phyloP scores from a whole-genome alignment of 495 filamentous ascomycete species.

The Pseudevernia furfuracea region DNA sequence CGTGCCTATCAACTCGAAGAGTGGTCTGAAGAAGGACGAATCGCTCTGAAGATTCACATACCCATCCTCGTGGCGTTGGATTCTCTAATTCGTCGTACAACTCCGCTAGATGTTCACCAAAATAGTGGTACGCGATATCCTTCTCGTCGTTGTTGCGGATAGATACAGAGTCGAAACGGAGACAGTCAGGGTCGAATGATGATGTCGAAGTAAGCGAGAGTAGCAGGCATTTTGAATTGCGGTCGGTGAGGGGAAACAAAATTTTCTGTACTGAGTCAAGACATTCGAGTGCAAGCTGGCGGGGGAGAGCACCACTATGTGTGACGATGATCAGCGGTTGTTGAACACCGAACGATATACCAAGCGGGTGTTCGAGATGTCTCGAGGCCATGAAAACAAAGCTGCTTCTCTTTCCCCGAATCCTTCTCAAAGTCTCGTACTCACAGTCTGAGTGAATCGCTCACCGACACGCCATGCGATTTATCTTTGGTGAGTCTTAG shows the following conservation, averaged over 20 bases:
- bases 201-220: constrained; percentile 24
- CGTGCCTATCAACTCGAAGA: too few relatives aligned
- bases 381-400: too few relatives aligned
- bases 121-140: constrained; percentile 30
- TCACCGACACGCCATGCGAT: constrained; percentile 15
- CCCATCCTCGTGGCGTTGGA: constrained; percentile 32
- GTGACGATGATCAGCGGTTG: not conserved
- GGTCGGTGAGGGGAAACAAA: constrained; percentile 34
- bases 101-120: constrained; percentile 30
- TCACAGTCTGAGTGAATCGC: constrained; percentile 15
- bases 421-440: not conserved
- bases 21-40: too few relatives aligned
- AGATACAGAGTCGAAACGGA: constrained; percentile 28
- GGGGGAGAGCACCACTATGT: constrained; percentile 25
- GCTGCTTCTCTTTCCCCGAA: too few relatives aligned
- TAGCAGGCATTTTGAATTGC: constrained; percentile 29
- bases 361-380: too few relatives aligned
- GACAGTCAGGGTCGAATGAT: constrained; percentile 31
- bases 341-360: too few relatives aligned
- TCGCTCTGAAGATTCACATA: too few relatives aligned
- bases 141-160: constrained; percentile 30
- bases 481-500: constrained; percentile 27
- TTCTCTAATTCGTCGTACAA: constrained; percentile 34
- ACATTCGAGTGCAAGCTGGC: constrained; percentile 31
- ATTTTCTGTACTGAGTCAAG: constrained; percentile 34